Base-by-base conservation (phyloP, 73 alveolate species). In the Paramecium sonneborni region DNA sequence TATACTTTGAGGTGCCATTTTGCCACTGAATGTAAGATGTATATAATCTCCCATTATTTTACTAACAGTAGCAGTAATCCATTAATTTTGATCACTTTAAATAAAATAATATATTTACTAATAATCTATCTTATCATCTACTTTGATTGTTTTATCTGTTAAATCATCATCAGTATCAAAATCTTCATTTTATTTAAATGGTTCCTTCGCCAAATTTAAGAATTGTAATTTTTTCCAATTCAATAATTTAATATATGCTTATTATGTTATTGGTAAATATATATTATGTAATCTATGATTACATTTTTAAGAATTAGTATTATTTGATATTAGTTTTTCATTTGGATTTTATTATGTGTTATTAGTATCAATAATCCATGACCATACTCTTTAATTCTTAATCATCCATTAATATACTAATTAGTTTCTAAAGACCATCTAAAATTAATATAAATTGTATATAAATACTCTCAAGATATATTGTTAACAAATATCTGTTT, bases 111-210 rank as follows among this genome's bases (percentile, higher is more conserved):
- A 44, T 2, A 23, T 30, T 38, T 79, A 79, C 90, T 41, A 79
- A 23, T 24, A 79, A 46, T 79, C 90, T 79, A 79, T 44, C 23
- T 79, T 79, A 43, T 79, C 90, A 43, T 79, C 90, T 2, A 44
- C 76, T 79, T 79, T 79, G 5, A 79, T 7, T 20, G 1, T 21
- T 18, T 79, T 79, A 6, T 46, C 90, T 30, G 76, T 79, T 10
- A 79, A 10, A 79, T 79, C 90, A 46, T 79, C 90, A 79, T 79
- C 90, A 23, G 90, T n/a, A 79, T 79, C 90, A 79, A 43, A 79
- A 9, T 46, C 90, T 43, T 79, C 69, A 21, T 20, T 41, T 24
- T 24, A 14, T 46, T 43, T 46, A 41, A 79, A 79, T 8, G 69
- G 69, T 43, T 79, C 90, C 10, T 79, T 79, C 20, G 26, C 11